phyloP scores from a whole-genome alignment of 1,284 basidiomycete species.

The Ganoderma sp. region DNA sequence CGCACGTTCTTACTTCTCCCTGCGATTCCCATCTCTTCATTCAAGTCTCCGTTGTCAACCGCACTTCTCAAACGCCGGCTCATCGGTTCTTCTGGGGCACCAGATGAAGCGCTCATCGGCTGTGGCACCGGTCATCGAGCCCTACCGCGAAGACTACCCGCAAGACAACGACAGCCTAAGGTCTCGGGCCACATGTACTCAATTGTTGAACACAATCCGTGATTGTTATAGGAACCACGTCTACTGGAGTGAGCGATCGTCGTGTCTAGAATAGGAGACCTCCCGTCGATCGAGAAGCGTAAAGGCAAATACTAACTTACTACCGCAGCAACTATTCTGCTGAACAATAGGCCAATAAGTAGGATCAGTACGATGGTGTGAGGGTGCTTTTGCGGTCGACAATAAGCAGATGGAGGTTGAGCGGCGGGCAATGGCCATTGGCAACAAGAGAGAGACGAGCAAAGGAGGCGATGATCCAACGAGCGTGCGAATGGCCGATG shows the following conservation, averaged over 20 bases:
- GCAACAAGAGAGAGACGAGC: not conserved
- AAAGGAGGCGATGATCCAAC: not conserved
- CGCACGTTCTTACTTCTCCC: constrained; percentile 25
- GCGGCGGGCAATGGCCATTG: not conserved
- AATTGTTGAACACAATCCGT: not conserved
- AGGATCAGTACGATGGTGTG: not conserved
- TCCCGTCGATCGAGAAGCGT: not conserved
- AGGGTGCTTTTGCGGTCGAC: not conserved
- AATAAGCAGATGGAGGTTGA: not conserved
- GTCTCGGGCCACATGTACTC: not conserved
- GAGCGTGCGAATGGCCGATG: not conserved
- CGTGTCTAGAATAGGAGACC: not conserved
- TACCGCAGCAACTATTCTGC: not conserved
- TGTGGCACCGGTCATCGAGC: constrained; percentile 4
- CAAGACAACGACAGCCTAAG: not conserved
- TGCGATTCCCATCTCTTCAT: not conserved
- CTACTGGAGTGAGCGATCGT: not conserved
- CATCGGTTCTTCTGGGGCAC: not conserved
- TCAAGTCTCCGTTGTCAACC: not conserved
- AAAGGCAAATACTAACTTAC: not conserved
- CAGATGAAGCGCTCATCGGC: not conserved
- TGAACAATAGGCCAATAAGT: not conserved
- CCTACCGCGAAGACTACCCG: not conserved
- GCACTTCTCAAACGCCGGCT: not conserved
- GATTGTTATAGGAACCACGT: not conserved